phyloP scores from a whole-genome alignment of 2,329 filamentous ascomycete species.

The Setomelanomma holmii region DNA sequence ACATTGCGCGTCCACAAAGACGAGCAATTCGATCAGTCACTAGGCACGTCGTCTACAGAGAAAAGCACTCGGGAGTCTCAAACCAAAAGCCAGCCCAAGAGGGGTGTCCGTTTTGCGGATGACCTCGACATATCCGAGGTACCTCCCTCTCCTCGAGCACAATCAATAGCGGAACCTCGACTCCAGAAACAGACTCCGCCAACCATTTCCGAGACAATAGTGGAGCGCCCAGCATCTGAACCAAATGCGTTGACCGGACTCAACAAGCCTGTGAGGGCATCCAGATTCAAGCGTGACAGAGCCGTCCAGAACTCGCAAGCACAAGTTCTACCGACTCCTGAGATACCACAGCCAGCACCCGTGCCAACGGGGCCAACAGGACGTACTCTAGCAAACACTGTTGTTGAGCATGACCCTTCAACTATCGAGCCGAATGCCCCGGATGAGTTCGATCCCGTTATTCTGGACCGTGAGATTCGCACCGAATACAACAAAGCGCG shows the following conservation, averaged over 20 bases:
- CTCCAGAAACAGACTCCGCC: conserved; percentile 12
- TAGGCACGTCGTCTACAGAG: conserved; percentile 11
- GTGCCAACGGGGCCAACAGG: conserved; percentile 52
- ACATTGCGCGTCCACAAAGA: conserved; percentile 58
- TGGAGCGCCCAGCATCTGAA: conserved; percentile 37
- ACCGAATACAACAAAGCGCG: conserved; percentile 83
- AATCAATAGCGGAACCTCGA: conserved; percentile 20
- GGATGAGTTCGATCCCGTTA: conserved; percentile 68
- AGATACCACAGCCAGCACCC: conserved; percentile 33
- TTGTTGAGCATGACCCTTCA: conserved; percentile 59
- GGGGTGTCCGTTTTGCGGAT: conserved; percentile 82
- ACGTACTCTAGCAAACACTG: conserved; percentile 64
- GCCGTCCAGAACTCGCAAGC: conserved; percentile 24
- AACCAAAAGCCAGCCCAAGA: conserved; percentile 51
- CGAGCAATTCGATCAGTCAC: conserved; percentile 42
- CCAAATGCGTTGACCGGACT: conserved; percentile 18
- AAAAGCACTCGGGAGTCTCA: no score
- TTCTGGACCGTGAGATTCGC: conserved; percentile 79
- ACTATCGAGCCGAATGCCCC: conserved; percentile 48
- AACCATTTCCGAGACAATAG: conserved; percentile 44
- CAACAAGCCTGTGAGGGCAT: conserved; percentile 44
- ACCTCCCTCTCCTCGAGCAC: conserved; percentile 35
- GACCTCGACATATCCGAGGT: conserved; percentile 73
- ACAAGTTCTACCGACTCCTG: conserved; percentile 26
- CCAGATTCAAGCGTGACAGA: conserved; percentile 51